Evolutionary conservation across 2,329 filamentous ascomycete species (phyloP).

Genomic region (Fusarium verrucosum): DNA sequence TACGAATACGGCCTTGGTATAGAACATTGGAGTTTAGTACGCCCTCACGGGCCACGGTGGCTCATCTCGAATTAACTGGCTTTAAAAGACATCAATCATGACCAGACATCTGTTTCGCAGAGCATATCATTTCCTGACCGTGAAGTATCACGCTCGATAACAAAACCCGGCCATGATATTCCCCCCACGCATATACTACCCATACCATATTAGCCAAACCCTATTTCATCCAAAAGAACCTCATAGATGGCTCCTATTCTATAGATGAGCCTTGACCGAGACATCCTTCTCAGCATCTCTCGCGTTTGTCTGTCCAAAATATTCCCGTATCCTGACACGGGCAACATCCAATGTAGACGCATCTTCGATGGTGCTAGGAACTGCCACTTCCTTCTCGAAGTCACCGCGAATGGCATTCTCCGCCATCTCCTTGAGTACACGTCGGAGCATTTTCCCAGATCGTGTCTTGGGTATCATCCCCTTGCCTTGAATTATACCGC

Average conservation of each 20-base stretch:
- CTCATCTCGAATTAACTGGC: not conserved
- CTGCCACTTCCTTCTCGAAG: constrained; percentile 74
- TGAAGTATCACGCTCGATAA: not conserved
- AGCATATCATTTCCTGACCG: not conserved
- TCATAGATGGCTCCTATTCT: constrained; percentile 3
- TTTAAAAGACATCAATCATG: not conserved
- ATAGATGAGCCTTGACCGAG: constrained; percentile 65
- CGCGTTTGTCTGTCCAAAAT: constrained; percentile 68
- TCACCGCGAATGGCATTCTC: constrained; percentile 82
- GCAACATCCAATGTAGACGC: constrained; percentile 77
- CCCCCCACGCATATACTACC: not conserved
- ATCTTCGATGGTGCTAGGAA: constrained; percentile 90
- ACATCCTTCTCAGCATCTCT: constrained; percentile 57
- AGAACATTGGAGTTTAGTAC: not conserved
- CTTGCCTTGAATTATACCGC: constrained; percentile 84
- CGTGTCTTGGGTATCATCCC: constrained; percentile 92
- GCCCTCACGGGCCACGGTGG: not conserved
- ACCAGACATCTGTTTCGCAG: not conserved
- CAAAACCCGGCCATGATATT: not conserved
- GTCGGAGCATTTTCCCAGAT: constrained; percentile 87
- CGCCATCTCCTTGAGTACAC: constrained; percentile 82
- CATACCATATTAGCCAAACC: not conserved
- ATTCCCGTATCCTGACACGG: constrained; percentile 74
- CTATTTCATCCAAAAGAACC: not conserved
- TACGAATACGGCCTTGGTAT: not conserved